Evolutionary conservation across 345 rosid species (phyloP), one percentile per base, ranked within the genome.

Genomic region (Lepidium didymum): DNA sequence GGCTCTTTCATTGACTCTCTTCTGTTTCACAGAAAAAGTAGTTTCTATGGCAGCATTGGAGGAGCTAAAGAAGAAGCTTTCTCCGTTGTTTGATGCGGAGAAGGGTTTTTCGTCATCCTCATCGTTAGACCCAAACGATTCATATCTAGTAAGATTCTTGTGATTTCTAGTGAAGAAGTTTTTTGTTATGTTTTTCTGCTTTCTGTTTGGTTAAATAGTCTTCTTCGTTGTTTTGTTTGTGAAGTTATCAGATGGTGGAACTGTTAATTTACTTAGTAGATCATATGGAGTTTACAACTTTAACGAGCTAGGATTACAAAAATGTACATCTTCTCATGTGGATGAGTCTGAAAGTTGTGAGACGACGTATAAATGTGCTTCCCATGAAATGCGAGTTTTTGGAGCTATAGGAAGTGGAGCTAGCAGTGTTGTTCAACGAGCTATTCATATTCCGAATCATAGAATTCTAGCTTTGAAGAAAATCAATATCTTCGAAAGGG

Each of bases 371-470:
- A 81, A 75, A 49, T 90, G 97, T 83, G 98, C 97, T 57, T 93
- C 98, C 7, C 80, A 83, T 51, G 98, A 93, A 79, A 93, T 93
- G 98, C 78, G 89, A 64, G 77, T 84, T 64, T 93, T 85, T 57
- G 98, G 98, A 67, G 89, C 97, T 51, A 93, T 93, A 50, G 97
- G 98, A 21, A 90, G 90, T 54, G 97, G 97, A 42, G 98, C 98
- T 19, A 93, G 98, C 77, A 93, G 98, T 41, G 94, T 93, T 62
- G 98, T 93, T 75, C 98, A 86, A 79, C 87, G 98, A 71, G 98
- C 97, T 68, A 82, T 93, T 65, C 98, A 90, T 76, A 82, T 93
- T 45, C 98, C 98, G 3, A 82, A 82, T 12, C 96, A 93, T 47
- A 80, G 87, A 66, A 84, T 90, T 57, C 78, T 93, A n/a, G 96